Percentiles rank a stretch among this genome's conserved stretches.
These are phyloP conservation scores for Teunomyces atbi DNA, from an alignment of 805 yeast genomes.

Conservation along the genomic window DNA sequence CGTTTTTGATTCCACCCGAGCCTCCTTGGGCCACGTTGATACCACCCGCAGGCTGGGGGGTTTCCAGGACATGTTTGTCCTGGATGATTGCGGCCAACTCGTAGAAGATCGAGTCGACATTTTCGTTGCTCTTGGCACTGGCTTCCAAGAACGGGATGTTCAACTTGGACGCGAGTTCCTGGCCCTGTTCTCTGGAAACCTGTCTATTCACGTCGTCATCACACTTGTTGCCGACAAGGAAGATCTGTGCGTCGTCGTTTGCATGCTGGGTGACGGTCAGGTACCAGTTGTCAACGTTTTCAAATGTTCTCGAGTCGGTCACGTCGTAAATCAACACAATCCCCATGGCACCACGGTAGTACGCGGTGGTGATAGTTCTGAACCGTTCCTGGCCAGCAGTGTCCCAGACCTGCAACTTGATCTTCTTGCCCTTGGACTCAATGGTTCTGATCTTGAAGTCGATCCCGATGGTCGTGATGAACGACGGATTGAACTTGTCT, in stretches of 20 bases:
- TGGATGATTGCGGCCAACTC: conserved; percentile 84
- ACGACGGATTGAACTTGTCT: conserved; percentile 94
- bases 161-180: conserved; percentile 78
- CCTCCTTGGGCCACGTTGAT: conserved; percentile 39
- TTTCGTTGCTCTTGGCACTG: conserved; percentile 88
- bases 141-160: conserved; percentile 94
- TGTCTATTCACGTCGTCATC: conserved; percentile 88
- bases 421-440: conserved; percentile 87
- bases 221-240: conserved; percentile 93
- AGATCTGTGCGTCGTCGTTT: conserved; percentile 89
- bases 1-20: conserved; percentile 26
- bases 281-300: conserved; percentile 92
- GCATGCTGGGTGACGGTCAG: conserved; percentile 96
- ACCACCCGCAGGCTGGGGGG: conserved; percentile 29
- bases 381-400: conserved; percentile 98
- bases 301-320: conserved; percentile 87
- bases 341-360: conserved; percentile 88
- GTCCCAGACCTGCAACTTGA: conserved; percentile 95
- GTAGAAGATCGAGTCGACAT: conserved; percentile 89
- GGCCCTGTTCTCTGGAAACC: conserved; percentile 88
- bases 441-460: conserved; percentile 97
- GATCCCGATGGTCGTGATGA: conserved; percentile 96
- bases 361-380: conserved; percentile 91
- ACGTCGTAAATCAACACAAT: conserved; percentile 82
- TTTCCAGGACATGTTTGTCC: conserved; percentile 61